These are phyloP conservation scores for Cryptococcus sp. DNA, from an alignment of 1,284 basidiomycete species.

Conservation along the genomic window DNA sequence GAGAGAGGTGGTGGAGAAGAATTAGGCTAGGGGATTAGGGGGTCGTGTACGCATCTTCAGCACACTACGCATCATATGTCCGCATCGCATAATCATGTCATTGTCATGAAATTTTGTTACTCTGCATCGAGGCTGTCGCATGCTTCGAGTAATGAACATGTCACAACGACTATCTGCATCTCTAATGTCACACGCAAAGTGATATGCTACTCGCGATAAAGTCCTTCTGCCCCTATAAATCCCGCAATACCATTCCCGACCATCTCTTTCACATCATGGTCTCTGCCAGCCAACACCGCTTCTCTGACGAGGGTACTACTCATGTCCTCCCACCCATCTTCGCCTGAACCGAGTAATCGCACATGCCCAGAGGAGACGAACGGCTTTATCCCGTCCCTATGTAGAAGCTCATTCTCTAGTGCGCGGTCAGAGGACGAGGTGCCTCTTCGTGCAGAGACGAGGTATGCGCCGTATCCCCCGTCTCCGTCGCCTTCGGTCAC, in stretches of 20 bases:
- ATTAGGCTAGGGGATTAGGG: too few species aligned
- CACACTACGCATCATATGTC: too few species aligned
- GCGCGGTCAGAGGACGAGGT: slow-evolving; percentile 29
- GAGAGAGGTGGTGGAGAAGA: neutral
- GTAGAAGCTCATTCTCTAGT: slow-evolving; percentile 49
- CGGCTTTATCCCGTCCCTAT: slow-evolving; percentile 52
- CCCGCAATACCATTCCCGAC: slow-evolving; percentile 56
- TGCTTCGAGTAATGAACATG: too few species aligned
- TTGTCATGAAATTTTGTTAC: too few species aligned
- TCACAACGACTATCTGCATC: too few species aligned
- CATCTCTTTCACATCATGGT: slow-evolving; percentile 52
- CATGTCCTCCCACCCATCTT: slow-evolving; percentile 58
- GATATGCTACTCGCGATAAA: slow-evolving; percentile 56
- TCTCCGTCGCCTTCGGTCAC: slow-evolving; percentile 51
- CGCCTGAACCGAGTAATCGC: slow-evolving; percentile 63
- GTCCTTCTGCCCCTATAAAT: slow-evolving; percentile 58
- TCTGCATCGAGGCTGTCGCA: too few species aligned
- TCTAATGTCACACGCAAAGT: too few species aligned
- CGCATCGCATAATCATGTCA: too few species aligned
- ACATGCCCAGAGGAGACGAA: slow-evolving; percentile 62
- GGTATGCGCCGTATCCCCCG: slow-evolving; percentile 27
- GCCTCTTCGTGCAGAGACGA: slow-evolving; percentile 70
- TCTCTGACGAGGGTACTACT: slow-evolving; percentile 75
- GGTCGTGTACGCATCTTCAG: too few species aligned
- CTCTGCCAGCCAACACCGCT: slow-evolving; percentile 54